A percentile compares a stretch with the other conserved stretches of the same genome.
phyloP scores from a whole-genome alignment of 495 filamentous ascomycete species.

The Penicillium angulare region DNA sequence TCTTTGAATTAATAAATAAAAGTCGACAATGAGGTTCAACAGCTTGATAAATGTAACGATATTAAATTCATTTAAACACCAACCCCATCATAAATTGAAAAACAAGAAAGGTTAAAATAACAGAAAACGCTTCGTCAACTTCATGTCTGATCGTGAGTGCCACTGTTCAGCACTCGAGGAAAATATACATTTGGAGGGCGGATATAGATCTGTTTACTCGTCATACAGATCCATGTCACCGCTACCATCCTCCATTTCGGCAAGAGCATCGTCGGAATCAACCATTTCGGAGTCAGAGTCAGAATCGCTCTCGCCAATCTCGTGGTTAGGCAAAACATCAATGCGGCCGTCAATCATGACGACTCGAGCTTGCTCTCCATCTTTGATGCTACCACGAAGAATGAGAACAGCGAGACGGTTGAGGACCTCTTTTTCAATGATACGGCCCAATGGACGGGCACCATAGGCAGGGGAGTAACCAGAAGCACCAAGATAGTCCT shows the following conservation, averaged over 20 bases:
- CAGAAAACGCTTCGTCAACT: background rate
- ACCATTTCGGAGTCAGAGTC: constrained; percentile 68
- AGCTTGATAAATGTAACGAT: too few species aligned
- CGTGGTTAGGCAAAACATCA: constrained; percentile 80
- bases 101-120: background rate
- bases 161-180: too few species aligned
- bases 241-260: constrained; percentile 58
- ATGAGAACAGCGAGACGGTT: constrained; percentile 90
- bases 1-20: too few species aligned
- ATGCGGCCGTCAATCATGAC: constrained; percentile 75
- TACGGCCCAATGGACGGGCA: constrained; percentile 77
- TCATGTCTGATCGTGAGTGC: background rate
- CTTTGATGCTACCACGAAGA: constrained; percentile 75
- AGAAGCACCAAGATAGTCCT: constrained; percentile 82
- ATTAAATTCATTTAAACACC: too few species aligned
- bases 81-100: too few species aligned
- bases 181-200: background rate
- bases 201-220: constrained; percentile 37
- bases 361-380: constrained; percentile 80
- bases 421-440: constrained; percentile 95
- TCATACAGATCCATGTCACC: constrained; percentile 80
- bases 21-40: too few species aligned
- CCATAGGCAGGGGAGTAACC: constrained; percentile 95
- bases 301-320: constrained; percentile 45
- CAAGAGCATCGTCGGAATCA: constrained; percentile 67